phyloP scores from a whole-genome alignment of 192 early-diverging fungal genomes.

The Coemansia sp. region DNA sequence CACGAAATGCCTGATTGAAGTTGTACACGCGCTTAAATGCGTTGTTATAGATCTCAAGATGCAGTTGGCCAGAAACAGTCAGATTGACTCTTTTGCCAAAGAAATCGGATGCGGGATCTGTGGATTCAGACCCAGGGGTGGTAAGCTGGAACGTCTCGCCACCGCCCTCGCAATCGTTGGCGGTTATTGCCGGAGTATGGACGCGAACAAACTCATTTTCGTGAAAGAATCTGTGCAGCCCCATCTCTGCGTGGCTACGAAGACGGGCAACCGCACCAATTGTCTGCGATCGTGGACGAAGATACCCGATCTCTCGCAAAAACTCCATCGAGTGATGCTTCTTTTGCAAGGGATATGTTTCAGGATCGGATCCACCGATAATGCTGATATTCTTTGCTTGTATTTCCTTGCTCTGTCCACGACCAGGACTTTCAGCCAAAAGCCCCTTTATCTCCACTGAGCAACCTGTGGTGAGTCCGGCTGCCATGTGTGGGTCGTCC shows the following conservation, averaged over 20 bases:
- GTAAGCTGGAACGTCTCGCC: conserved; percentile 74
- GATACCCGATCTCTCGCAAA: conserved; percentile 73
- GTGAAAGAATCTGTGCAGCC: conserved; percentile 72
- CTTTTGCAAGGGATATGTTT: conserved; percentile 87
- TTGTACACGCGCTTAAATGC: conserved; percentile 79
- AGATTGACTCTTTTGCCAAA: conserved; percentile 75
- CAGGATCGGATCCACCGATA: conserved; percentile 46
- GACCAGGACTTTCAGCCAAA: conserved; percentile 66
- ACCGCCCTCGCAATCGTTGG: conserved; percentile 88
- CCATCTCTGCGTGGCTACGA: conserved; percentile 64
- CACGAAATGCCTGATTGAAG: conserved; percentile 80
- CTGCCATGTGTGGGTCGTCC: conserved; percentile 37
- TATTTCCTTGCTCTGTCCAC: conserved; percentile 73
- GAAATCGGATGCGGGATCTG: conserved; percentile 55
- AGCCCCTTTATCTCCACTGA: conserved; percentile 71
- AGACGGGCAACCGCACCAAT: conserved; percentile 74
- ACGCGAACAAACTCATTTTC: conserved; percentile 73
- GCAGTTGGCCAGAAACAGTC: conserved; percentile 86
- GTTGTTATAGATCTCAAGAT: conserved; percentile 74
- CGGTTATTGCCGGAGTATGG: conserved; percentile 81
- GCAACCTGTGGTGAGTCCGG: conserved; percentile 66
- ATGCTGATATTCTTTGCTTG: conserved; percentile 49
- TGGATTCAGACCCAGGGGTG: conserved; percentile 12
- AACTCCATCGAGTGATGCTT: conserved; percentile 76
- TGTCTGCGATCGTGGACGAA: conserved; percentile 75